These are phyloP conservation scores for Ceratocystis cacaofunesta DNA, from an alignment of 2,329 filamentous ascomycete species.

Conservation along the genomic window DNA sequence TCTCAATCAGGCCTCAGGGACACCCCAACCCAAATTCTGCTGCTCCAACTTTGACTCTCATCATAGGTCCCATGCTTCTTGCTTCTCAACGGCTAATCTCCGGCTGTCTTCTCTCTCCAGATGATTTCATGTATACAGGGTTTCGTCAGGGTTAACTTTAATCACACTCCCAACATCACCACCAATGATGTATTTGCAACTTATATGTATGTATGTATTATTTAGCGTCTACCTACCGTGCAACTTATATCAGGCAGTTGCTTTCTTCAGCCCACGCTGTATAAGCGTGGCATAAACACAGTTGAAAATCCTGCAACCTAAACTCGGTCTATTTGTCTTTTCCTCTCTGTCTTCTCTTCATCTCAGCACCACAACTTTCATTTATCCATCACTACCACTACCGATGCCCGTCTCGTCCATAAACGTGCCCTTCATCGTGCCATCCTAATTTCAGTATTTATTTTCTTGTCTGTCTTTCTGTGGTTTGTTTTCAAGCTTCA, in stretches of 20 bases:
- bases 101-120: neutral
- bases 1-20: too few species aligned
- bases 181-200: neutral
- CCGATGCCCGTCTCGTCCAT: neutral
- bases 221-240: too few species aligned
- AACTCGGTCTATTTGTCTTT: neutral
- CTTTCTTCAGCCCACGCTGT: neutral
- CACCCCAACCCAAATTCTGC: too few species aligned
- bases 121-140: neutral
- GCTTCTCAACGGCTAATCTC: neutral
- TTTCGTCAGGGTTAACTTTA: neutral
- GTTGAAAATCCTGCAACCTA: neutral
- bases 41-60: too few species aligned
- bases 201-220: too few species aligned
- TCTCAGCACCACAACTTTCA: too few species aligned
- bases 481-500: neutral
- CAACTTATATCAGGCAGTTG: neutral
- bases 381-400: neutral
- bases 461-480: neutral
- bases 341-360: neutral
- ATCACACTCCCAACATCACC: neutral
- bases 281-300: neutral
- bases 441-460: neutral
- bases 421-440: neutral
- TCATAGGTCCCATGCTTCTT: neutral